These are phyloP conservation scores for Papilionanthe hybrid DNA, from an alignment of 116 monocot genomes.

Conservation along the genomic window DNA sequence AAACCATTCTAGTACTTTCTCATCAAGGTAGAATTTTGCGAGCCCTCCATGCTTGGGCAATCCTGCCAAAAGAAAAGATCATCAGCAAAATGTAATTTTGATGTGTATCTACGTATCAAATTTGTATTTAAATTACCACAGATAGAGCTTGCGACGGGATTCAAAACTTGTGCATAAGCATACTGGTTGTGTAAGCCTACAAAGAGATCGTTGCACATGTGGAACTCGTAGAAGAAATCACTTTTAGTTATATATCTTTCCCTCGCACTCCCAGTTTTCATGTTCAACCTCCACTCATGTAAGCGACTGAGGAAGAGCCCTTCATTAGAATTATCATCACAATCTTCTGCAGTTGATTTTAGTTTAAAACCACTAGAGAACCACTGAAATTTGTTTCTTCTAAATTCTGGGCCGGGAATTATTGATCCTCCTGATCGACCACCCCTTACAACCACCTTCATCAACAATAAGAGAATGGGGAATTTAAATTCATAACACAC, in stretches of 20 bases:
- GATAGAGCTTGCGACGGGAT: constrained; percentile 25
- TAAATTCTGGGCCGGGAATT: constrained; percentile 32
- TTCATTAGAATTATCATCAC: background rate
- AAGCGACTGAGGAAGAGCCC: constrained; percentile 22
- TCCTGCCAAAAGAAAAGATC: constrained; percentile 14
- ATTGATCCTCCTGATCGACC: constrained; percentile 25
- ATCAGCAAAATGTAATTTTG: background rate
- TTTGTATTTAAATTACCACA: constrained; percentile 13
- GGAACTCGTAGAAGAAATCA: constrained; percentile 33
- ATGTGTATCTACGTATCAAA: background rate
- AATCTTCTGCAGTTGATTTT: background rate
- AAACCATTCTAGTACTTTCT: constrained; percentile 7
- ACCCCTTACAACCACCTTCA: constrained; percentile 42
- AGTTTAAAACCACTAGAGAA: constrained; percentile 22
- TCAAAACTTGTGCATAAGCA: constrained; percentile 38
- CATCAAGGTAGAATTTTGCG: constrained; percentile 27
- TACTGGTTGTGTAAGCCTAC: constrained; percentile 27
- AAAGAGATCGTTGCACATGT: constrained; percentile 35
- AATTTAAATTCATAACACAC: too few relatives aligned
- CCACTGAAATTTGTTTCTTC: constrained; percentile 15
- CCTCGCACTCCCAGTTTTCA: constrained; percentile 21
- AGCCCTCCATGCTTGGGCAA: constrained; percentile 35
- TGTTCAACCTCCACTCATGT: constrained; percentile 47
- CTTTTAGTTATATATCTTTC: constrained; percentile 32
- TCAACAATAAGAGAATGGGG: background rate